These are phyloP conservation scores for Termitomyces sp. DNA, from an alignment of 768 basidiomycete species.

Conservation along the genomic window DNA sequence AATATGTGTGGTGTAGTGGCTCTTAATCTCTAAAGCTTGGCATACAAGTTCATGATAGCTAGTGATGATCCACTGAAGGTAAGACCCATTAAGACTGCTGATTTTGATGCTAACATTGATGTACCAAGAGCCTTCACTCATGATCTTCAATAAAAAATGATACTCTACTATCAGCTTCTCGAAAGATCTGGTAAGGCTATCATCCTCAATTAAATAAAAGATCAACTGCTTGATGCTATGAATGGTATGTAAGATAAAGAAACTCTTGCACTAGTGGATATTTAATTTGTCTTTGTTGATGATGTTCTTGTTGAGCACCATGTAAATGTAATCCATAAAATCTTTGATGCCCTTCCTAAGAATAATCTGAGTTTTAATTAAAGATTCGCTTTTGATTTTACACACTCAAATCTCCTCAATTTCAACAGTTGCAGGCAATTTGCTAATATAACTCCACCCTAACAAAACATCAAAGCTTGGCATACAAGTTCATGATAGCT, in stretches of 20 bases:
- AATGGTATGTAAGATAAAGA: neutral
- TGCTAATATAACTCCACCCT: neutral
- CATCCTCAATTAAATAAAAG: no score
- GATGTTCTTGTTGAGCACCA: no score
- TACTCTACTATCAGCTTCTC: no score
- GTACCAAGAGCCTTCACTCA: no score
- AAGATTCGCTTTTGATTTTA: neutral
- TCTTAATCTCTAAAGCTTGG: no score
- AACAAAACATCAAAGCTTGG: neutral
- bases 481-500: constrained; percentile 3
- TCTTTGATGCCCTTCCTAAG: neutral
- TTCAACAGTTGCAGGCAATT: neutral
- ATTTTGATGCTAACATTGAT: no score
- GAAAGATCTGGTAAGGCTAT: no score
- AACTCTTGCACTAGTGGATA: neutral
- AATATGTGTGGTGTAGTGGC: no score
- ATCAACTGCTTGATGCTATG: no score
- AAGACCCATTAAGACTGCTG: neutral
- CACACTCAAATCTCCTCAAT: neutral
- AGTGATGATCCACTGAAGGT: constrained; percentile 15
- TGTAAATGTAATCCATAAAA: neutral
- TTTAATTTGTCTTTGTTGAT: no score
- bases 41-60: constrained; percentile 3
- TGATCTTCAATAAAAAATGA: no score
- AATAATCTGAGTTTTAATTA: neutral